These are phyloP conservation scores for Aspergillus unguis DNA, from an alignment of 2,329 filamentous ascomycete species.

Conservation along the genomic window DNA sequence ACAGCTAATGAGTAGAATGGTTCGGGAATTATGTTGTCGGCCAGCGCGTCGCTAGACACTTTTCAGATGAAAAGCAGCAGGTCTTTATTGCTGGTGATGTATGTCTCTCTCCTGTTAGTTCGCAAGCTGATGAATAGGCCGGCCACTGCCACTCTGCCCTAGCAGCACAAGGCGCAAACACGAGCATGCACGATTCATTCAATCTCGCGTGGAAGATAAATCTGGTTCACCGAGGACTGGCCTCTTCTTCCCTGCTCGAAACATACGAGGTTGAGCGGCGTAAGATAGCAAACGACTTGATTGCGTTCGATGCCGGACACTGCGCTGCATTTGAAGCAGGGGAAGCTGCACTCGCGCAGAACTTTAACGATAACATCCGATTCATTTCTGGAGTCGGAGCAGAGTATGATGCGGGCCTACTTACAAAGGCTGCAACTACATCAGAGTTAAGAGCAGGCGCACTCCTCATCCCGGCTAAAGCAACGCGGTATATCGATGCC, in stretches of 20 bases:
- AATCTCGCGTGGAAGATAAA: constrained; percentile 38
- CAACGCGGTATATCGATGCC: constrained; percentile 70
- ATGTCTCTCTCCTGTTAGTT: constrained; percentile 2
- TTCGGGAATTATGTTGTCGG: constrained; percentile 52
- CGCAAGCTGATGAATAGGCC: constrained; percentile 16
- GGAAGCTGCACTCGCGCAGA: constrained; percentile 62
- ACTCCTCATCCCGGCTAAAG: constrained; percentile 64
- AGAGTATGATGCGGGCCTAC: constrained; percentile 61
- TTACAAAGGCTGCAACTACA: constrained; percentile 38
- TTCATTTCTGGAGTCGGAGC: constrained; percentile 72
- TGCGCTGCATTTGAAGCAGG: constrained; percentile 56
- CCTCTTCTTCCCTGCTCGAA: constrained; percentile 20
- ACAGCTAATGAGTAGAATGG: constrained; percentile 39
- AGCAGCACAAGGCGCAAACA: constrained; percentile 36
- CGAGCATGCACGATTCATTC: constrained; percentile 37
- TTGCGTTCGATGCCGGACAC: constrained; percentile 40
- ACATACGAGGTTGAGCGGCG: constrained; percentile 33
- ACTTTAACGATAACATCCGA: constrained; percentile 67
- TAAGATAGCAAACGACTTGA: constrained; percentile 31
- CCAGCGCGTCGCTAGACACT: constrained; percentile 47
- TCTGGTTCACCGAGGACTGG: constrained; percentile 25
- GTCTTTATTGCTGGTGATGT: constrained; percentile 52
- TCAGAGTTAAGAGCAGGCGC: constrained; percentile 37
- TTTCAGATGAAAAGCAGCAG: constrained; percentile 40
- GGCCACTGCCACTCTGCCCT: constrained; percentile 33